Conservation (phyloP, 2,329 filamentous ascomycete genomes). For the Alternaria incomplexa region DNA sequence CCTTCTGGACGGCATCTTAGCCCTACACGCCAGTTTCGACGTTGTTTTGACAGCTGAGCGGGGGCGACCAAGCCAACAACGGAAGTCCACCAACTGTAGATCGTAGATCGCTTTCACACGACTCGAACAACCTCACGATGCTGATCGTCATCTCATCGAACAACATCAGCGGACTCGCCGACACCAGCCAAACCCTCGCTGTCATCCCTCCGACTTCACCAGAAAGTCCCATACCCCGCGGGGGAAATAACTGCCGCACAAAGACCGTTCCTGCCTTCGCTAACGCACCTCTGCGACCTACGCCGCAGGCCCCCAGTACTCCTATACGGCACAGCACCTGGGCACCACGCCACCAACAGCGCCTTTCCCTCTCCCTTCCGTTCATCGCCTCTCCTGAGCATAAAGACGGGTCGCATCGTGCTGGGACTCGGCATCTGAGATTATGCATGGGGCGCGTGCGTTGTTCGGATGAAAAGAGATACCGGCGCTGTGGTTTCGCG, state of each 20-base stretch:
- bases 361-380: neutral
- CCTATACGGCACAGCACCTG: neutral
- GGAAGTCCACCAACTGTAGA: neutral
- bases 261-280: neutral
- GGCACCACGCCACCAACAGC: neutral
- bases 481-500: slow-evolving; percentile 1
- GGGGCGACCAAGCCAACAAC: neutral
- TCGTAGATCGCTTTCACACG: neutral
- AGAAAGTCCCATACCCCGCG: neutral
- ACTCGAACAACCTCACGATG: neutral
- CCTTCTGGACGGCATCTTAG: neutral
- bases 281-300: neutral
- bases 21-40: neutral
- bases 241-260: neutral
- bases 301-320: neutral
- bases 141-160: neutral
- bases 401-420: neutral
- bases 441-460: neutral
- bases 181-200: neutral
- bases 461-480: neutral
- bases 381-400: neutral
- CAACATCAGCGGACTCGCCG: neutral
- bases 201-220: neutral
- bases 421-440: neutral
- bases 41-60: neutral